A percentile compares a stretch with the other conserved stretches of the same genome.
These are phyloP conservation scores for Priceomyces carsonii DNA, from an alignment of 805 yeast genomes.

Conservation along the genomic window DNA sequence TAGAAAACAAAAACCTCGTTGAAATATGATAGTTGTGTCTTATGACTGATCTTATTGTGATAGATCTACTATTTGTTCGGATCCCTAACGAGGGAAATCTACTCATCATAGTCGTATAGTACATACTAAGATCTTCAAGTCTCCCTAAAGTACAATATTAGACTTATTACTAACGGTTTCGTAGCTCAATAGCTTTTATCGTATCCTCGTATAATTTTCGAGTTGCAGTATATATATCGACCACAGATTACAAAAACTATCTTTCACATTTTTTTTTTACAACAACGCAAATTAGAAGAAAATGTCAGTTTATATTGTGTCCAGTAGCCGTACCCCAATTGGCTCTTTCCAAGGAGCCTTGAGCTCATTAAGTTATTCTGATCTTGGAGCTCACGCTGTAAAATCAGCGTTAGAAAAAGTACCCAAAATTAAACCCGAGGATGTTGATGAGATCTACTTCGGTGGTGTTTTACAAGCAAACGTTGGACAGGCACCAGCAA, in stretches of 20 bases:
- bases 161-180: background rate
- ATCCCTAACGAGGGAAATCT: no score
- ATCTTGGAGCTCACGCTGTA: constrained; percentile 91
- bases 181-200: constrained; percentile 1
- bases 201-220: constrained; percentile 4
- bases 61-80: no score
- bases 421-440: constrained; percentile 73
- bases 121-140: no score
- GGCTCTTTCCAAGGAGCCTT: constrained; percentile 91
- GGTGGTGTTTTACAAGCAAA: constrained; percentile 94
- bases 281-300: constrained; percentile 1
- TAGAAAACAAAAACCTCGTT: constrained; percentile 1
- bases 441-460: constrained; percentile 86
- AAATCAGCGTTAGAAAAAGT: constrained; percentile 82
- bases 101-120: no score
- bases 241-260: background rate
- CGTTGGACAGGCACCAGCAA: constrained; percentile 96
- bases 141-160: no score
- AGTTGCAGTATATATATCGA: background rate
- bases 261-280: background rate
- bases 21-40: no score
- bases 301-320: constrained; percentile 74
- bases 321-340: constrained; percentile 92
- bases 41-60: background rate
- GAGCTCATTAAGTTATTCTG: constrained; percentile 73